phyloP scores from a whole-genome alignment of 2,329 filamentous ascomycete genomes.

The Phyllosticta citrichinensis region DNA sequence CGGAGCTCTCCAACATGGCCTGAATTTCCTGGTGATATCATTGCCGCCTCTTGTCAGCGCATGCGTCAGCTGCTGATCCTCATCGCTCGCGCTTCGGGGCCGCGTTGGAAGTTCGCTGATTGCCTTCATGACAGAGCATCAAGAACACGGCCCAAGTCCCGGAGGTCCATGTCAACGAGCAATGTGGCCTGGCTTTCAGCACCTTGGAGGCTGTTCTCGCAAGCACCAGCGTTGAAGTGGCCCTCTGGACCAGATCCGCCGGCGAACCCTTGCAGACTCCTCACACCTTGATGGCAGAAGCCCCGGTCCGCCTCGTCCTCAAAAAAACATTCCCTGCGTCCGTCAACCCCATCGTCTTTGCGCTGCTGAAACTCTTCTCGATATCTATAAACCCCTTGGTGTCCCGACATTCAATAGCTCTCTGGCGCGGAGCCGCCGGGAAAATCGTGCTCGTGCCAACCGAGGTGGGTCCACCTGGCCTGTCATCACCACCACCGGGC shows the following conservation, averaged over 20 bases:
- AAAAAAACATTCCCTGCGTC: not conserved
- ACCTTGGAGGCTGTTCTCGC: not conserved
- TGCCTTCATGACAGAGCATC: not conserved
- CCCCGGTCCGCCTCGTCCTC: no score
- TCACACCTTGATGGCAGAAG: not conserved
- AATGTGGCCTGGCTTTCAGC: not conserved
- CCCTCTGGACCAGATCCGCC: not conserved
- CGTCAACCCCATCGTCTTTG: not conserved
- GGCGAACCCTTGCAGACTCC: not conserved
- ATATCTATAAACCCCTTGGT: no score
- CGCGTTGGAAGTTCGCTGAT: not conserved
- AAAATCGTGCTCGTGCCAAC: not conserved
- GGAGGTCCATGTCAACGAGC: not conserved
- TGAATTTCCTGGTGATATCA: not conserved
- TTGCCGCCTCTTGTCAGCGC: not conserved
- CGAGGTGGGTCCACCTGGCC: not conserved
- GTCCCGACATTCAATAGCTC: not conserved
- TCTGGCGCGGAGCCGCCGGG: not conserved
- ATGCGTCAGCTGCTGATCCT: not conserved
- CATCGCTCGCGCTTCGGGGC: not conserved
- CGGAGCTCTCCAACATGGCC: not conserved
- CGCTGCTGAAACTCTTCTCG: no score
- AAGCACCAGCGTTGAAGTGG: not conserved
- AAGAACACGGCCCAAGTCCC: not conserved
- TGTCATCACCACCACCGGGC: not conserved